Conservation (phyloP, 1,284 basidiomycete genomes). For the Pulchroboletus neoregius region DNA sequence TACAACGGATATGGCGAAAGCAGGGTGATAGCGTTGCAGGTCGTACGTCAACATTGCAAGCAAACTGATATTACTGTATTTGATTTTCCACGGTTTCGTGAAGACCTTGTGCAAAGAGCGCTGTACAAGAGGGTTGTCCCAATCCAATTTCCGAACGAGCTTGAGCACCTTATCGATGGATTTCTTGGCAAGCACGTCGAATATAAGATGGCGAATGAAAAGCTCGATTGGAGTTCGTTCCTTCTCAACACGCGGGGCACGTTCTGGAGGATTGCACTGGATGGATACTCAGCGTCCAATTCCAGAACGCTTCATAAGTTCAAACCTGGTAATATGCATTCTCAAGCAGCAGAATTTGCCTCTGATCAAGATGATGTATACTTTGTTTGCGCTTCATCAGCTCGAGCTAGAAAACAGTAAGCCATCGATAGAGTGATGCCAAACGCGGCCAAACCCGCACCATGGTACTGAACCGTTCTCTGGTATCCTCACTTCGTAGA, state of each 20-base stretch:
- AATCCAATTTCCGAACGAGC: conserved; percentile 89
- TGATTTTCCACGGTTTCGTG: conserved; percentile 96
- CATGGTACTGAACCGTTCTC: conserved; percentile 81
- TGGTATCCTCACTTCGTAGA: conserved; percentile 83
- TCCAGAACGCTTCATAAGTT: not conserved
- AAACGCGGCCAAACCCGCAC: conserved; percentile 35
- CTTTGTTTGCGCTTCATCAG: conserved; percentile 93
- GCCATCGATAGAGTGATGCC: not conserved
- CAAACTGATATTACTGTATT: conserved; percentile 86
- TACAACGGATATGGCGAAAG: conserved; percentile 84
- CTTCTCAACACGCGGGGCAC: conserved; percentile 81
- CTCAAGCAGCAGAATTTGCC: conserved; percentile 87
- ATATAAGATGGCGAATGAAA: conserved; percentile 91
- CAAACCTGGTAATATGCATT: conserved; percentile 96
- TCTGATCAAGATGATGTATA: conserved; percentile 87
- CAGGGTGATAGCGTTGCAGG: conserved; percentile 86
- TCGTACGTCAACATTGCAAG: conserved; percentile 94
- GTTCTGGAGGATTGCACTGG: conserved; percentile 95
- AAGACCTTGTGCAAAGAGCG: conserved; percentile 74
- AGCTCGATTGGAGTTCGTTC: conserved; percentile 85
- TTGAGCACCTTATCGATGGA: conserved; percentile 92
- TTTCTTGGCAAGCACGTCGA: conserved; percentile 86
- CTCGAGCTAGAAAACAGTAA: conserved; percentile 62
- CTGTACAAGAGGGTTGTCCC: conserved; percentile 72
- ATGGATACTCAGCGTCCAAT: conserved; percentile 11